Conservation (phyloP, 2,329 filamentous ascomycete genomes). For the Onygena corvina region DNA sequence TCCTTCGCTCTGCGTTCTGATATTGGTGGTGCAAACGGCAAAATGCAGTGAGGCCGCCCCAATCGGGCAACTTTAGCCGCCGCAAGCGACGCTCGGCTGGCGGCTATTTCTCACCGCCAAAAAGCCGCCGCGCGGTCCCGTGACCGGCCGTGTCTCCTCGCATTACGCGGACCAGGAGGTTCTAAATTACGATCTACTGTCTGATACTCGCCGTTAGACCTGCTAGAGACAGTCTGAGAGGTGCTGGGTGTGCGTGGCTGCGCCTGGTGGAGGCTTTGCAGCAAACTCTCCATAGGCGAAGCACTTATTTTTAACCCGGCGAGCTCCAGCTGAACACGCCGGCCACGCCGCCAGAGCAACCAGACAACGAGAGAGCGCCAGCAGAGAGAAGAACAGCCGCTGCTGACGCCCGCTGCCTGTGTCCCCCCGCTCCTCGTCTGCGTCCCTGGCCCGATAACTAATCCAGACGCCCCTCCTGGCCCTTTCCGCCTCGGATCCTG, state of each 20-base stretch:
- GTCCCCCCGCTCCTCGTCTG: too few relatives aligned
- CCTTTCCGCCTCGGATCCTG: neutral
- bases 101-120: constrained; percentile 13
- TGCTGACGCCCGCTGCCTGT: neutral
- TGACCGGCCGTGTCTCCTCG: too few relatives aligned
- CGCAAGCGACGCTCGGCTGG: constrained; percentile 12
- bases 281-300: constrained; percentile 5
- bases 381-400: too few relatives aligned
- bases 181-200: too few relatives aligned
- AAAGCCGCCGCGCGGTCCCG: neutral
- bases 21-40: constrained; percentile 15
- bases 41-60: constrained; percentile 13
- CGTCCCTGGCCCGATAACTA: neutral
- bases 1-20: neutral
- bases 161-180: too few relatives aligned
- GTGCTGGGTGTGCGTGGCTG: neutral
- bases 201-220: neutral
- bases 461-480: neutral
- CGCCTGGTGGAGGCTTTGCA: neutral
- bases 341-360: too few relatives aligned
- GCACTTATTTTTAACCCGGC: neutral
- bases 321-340: neutral
- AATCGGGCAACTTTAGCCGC: constrained; percentile 15
- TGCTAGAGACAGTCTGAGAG: neutral
- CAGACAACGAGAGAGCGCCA: too few relatives aligned